Conservation (phyloP, 208 protist genomes). For the Crithidia sp. region DNA sequence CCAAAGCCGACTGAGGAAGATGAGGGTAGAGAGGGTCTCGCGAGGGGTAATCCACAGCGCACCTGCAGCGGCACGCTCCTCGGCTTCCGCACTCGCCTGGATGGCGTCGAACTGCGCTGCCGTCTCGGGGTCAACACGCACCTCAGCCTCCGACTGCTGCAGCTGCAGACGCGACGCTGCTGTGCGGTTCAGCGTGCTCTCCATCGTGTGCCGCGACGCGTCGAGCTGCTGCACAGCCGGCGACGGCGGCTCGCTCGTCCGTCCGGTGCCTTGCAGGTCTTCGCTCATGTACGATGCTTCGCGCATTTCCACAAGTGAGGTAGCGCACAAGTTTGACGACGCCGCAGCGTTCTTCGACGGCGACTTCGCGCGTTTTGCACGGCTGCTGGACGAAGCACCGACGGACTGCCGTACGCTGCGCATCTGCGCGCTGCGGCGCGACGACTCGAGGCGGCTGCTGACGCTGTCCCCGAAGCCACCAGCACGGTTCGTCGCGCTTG, state of each 20-base stretch:
- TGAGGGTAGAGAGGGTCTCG: slow-evolving; percentile 6
- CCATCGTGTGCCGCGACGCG: background rate
- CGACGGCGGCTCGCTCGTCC: background rate
- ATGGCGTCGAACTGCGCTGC: slow-evolving; percentile 5
- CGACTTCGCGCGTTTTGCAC: background rate
- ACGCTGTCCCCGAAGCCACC: background rate
- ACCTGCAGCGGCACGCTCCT: background rate
- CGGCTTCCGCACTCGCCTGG: slow-evolving; percentile 7
- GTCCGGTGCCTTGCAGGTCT: background rate
- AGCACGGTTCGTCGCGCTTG: background rate
- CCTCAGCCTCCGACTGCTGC: background rate
- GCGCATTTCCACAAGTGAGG: background rate
- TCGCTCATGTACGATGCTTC: background rate
- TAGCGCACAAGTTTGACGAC: background rate
- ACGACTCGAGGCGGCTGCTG: background rate
- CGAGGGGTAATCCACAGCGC: slow-evolving; percentile 13
- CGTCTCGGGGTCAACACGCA: background rate
- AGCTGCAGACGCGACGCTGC: background rate
- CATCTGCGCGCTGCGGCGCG: too few relatives aligned
- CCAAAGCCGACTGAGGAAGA: slow-evolving; percentile 7
- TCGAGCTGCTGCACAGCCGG: background rate
- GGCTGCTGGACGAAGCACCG: background rate
- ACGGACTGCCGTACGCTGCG: too few relatives aligned
- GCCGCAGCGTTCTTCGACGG: slow-evolving; percentile 1
- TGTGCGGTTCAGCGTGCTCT: background rate